Evolutionary conservation across 2,329 filamentous ascomycete species (phyloP).

Genomic region (Diaporthe longicolla): DNA sequence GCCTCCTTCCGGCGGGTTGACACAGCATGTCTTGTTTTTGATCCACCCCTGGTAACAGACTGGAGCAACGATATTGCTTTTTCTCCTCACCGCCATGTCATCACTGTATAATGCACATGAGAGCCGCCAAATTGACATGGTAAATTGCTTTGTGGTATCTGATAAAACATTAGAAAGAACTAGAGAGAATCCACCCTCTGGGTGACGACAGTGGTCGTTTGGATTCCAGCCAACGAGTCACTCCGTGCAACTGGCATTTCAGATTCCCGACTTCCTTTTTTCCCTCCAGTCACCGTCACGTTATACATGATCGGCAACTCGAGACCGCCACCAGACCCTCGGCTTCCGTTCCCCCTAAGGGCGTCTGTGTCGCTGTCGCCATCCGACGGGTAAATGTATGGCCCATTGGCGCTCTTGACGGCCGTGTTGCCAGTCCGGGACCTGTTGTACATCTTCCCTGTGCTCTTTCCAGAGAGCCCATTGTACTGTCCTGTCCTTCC

Average conservation of each 20-base stretch:
- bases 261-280: constrained; percentile 12
- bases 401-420: background rate
- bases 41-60: background rate
- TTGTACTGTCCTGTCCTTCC: constrained; percentile 22
- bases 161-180: constrained; percentile 7
- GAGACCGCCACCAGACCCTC: constrained; percentile 10
- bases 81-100: background rate
- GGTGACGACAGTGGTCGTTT: constrained; percentile 47
- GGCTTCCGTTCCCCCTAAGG: constrained; percentile 16
- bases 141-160: constrained; percentile 27
- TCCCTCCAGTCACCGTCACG: constrained; percentile 41
- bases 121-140: background rate
- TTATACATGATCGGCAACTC: constrained; percentile 40
- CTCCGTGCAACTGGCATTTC: background rate
- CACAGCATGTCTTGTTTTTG: background rate
- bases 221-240: constrained; percentile 39
- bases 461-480: constrained; percentile 17
- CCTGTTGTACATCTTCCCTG: constrained; percentile 10
- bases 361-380: constrained; percentile 33
- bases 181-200: constrained; percentile 43
- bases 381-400: constrained; percentile 11
- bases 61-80: background rate
- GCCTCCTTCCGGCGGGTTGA: background rate
- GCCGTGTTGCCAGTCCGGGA: constrained; percentile 27
- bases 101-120: background rate